Evolutionary conservation across 371 early-diverging fungal genomes (phyloP).

Genomic region (Mortierella sp.): DNA sequence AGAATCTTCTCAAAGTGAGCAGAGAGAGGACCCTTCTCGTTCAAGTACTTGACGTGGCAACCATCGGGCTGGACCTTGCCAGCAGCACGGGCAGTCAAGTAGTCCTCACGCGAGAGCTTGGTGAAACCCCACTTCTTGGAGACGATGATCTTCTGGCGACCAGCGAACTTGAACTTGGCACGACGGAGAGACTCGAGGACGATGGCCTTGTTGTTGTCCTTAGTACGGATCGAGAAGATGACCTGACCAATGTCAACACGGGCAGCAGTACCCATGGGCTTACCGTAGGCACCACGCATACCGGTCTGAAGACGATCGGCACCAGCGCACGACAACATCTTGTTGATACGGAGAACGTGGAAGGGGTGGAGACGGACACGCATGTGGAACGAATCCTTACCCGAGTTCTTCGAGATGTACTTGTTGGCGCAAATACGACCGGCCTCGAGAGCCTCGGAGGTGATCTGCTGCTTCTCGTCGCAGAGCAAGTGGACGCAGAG

Average conservation of each 20-base stretch:
- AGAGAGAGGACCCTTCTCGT: conserved; percentile 88
- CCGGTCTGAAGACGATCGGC: conserved; percentile 99
- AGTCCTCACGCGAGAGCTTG: conserved; percentile 95
- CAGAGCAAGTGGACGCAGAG: conserved; percentile 97
- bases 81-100: conserved; percentile 81
- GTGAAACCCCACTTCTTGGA: conserved; percentile 99
- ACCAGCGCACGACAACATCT: conserved; percentile 99
- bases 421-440: conserved; percentile 99
- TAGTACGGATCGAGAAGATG: conserved; percentile 98
- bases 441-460: conserved; percentile 99
- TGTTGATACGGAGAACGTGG: conserved; percentile 99
- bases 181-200: conserved; percentile 99
- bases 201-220: conserved; percentile 94
- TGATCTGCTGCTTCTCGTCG: conserved; percentile 99
- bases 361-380: conserved; percentile 99
- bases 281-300: conserved; percentile 99
- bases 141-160: conserved; percentile 98
- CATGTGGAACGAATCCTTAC: conserved; percentile 99
- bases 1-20: conserved; percentile 66
- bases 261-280: conserved; percentile 99
- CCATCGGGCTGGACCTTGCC: conserved; percentile 95
- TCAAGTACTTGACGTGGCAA: conserved; percentile 97
- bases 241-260: conserved; percentile 99
- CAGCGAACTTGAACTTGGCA: conserved; percentile 99
- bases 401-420: conserved; percentile 98